Base-by-base conservation (phyloP, 2,329 filamentous ascomycete genomes). In the Tolypocladium guangdongense region DNA sequence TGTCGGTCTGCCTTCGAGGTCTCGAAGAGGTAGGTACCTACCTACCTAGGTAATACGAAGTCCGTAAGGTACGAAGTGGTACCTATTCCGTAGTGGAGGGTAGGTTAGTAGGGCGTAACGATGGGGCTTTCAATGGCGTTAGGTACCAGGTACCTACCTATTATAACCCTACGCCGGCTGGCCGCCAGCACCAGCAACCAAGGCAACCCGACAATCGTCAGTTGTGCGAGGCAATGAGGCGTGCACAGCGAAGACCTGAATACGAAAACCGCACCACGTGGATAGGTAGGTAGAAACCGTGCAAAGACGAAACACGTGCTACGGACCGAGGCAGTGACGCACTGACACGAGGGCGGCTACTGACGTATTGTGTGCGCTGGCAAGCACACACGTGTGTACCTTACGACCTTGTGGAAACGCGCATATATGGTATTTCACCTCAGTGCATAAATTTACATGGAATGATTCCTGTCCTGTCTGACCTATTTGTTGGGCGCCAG, bases 401-500 rank as follows among this genome's bases (percentile, higher is more conserved):
- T 16, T 3, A 2, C 20, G 14, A 27, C 12, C 22, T 16, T 27
- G 39, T 43, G 39, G 7, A 41, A 20, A 14, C n/a, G n/a, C n/a
- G n/a, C n/a, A n/a, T n/a, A n/a, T n/a, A 2, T 46, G 12, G 11
- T 46, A n/a, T n/a, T 12, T 32, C 27, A 7, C 18, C 18, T 20
- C 43, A 33, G 43, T 7, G 10, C 18, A 32, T 46, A 32, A 27
- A 46, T 32, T 18, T 46, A 46, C 43, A 46, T 12, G 27, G 18
- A 18, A 32, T 24, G 18, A 20, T 14, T 10, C 18, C 27, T 32
- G 43, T 18, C 8, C 18, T n/a, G 43, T 27, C 14, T n/a, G 36
- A 3, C 41, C 39, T 53, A 59, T 52, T 45, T 47, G 30, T 32
- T 41, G 6, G 27, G 24, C 39, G 37, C 38, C 37, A 46, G 60